phyloP scores from a whole-genome alignment of 768 basidiomycete species.

The Naganishia vishniacii region DNA sequence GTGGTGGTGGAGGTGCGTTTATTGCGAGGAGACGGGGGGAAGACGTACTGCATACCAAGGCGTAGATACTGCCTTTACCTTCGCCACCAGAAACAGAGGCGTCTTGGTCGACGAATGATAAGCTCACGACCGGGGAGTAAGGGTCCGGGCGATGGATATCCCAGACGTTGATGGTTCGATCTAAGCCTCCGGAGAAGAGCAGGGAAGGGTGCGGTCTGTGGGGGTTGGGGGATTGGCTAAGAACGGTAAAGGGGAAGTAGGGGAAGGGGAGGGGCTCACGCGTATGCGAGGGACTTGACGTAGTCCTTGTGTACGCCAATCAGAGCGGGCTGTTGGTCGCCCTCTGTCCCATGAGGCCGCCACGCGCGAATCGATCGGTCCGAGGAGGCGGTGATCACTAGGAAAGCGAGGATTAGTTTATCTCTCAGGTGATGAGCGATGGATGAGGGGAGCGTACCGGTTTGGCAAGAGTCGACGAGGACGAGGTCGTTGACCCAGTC shows the following conservation, averaged over 20 bases:
- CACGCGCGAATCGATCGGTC: constrained; percentile 92
- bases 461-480: constrained; percentile 86
- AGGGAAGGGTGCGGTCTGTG: constrained; percentile 20
- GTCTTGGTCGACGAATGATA: constrained; percentile 28
- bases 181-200: constrained; percentile 68
- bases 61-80: constrained; percentile 47
- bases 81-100: constrained; percentile 34
- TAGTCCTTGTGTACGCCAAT: constrained; percentile 46
- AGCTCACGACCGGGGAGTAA: constrained; percentile 40
- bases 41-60: constrained; percentile 43
- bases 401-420: no score
- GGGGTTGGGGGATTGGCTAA: background rate
- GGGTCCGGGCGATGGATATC: constrained; percentile 56
- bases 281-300: constrained; percentile 71
- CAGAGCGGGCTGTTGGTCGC: constrained; percentile 56
- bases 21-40: background rate
- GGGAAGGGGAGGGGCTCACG: constrained; percentile 52
- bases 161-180: constrained; percentile 91
- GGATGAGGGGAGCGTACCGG: constrained; percentile 41
- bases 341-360: constrained; percentile 65
- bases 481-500: constrained; percentile 97
- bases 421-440: constrained; percentile 1
- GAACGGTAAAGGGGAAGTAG: background rate
- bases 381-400: constrained; percentile 90
- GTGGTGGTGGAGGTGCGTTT: no score